Conservation (phyloP, 176 grass and related monocot genomes). For the Bothriochloa decipiens region DNA sequence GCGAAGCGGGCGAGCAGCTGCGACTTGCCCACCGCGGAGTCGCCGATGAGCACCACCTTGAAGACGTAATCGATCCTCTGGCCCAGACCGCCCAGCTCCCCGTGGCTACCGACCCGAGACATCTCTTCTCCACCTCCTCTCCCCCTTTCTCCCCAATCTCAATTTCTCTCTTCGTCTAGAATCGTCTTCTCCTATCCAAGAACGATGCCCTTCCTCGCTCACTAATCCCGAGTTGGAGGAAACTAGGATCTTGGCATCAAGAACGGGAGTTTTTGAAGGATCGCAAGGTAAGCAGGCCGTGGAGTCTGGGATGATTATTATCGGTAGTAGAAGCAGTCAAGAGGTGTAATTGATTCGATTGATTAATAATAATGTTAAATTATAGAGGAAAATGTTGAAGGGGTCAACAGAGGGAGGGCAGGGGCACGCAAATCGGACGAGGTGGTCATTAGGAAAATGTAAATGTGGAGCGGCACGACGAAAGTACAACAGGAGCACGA, state of each 20-base stretch:
- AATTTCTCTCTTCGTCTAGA: background rate
- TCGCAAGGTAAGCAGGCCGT: background rate
- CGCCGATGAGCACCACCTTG: conserved; percentile 94
- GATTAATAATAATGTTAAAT: background rate
- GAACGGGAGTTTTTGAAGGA: background rate
- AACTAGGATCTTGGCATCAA: conserved; percentile 12
- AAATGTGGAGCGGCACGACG: no score
- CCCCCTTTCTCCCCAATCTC: background rate
- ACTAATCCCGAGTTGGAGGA: background rate
- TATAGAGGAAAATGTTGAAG: conserved; percentile 28
- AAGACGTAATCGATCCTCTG: conserved; percentile 77
- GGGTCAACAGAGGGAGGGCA: conserved; percentile 28
- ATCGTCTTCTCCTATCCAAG: background rate
- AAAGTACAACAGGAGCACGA: no score
- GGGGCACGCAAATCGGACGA: no score
- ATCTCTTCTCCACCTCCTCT: background rate
- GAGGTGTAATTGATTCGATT: background rate
- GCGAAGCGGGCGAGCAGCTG: conserved; percentile 76
- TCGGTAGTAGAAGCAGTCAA: background rate
- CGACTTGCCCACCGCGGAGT: conserved; percentile 89
- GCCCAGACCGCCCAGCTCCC: conserved; percentile 50
- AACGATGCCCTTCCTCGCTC: background rate
- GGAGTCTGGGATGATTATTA: background rate
- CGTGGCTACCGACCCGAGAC: conserved; percentile 47
- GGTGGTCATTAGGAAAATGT: no score